Base-by-base conservation (phyloP, 164 flowering plant genomes). In the Tetrastigma voinierianum region DNA sequence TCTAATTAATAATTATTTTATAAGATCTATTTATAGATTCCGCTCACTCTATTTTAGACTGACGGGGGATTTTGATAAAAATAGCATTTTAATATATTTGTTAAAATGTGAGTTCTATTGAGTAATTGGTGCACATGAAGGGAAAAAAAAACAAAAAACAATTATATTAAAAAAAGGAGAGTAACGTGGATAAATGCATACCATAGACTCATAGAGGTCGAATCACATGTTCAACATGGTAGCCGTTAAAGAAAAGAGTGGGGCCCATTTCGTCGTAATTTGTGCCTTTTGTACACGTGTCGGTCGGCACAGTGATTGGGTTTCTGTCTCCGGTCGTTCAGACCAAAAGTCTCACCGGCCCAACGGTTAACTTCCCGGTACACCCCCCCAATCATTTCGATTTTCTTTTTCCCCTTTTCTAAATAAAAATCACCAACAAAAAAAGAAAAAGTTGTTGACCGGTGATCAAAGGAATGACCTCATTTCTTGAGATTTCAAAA, bases 241-340 rank as follows among this genome's bases (percentile, higher is more conserved):
- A 64, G 44, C 11, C 20, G 15, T 32, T 32, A 32, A 4, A 32
- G 3, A 3, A 4, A 4, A 32, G 40, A 32, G 40, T 32, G 40
- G 40, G 52, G 5, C n/a, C 52, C 15, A 14, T n/a, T 49, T 10
- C 4, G 23, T 54, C 3, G 13, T 57, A 47, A 6, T 64, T 43
- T 9, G 20, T 18, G 56, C 52, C 11, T 15, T 44, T 56, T 46
- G 17, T 51, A 73, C 69, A 68, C 72, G 72, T 64, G 69, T 46
- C 61, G 55, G 51, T 64, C 65, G 65, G 65, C 72, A 64, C 13
- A 18, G n/a, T 12, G 17, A 51, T 6, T 20, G 69, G 61, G 25
- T 44, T 44, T 51, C 60, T 67, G 76, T 72, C 71, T 32, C 65
- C 59, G 8, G 69, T 73, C 76, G 16, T 21, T 18, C 24, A 7